A percentile compares a stretch with the other conserved stretches of the same genome.
Conservation (phyloP, 2,329 filamentous ascomycete species). For the Xylariaceae sp. region DNA sequence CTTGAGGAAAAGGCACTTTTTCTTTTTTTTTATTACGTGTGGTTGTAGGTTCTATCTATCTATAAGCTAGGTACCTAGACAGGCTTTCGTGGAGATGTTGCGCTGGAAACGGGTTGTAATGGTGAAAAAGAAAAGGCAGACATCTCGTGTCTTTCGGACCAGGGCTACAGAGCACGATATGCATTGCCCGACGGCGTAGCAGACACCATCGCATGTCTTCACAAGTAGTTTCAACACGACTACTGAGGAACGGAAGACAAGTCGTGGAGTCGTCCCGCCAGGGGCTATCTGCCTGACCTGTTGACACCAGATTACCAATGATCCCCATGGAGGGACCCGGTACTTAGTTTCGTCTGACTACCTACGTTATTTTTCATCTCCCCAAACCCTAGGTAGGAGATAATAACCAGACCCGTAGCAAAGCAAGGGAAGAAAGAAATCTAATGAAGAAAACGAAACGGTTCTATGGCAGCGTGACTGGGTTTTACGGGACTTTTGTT, state of each 20-base stretch:
- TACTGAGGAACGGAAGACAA: too few species aligned
- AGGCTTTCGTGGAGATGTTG: not conserved
- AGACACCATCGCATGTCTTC: not conserved
- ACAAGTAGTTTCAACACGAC: not conserved
- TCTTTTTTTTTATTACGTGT: not conserved
- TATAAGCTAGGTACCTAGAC: not conserved
- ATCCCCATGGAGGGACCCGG: too few species aligned
- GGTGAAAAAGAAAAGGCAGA: not conserved
- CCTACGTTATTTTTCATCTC: too few species aligned
- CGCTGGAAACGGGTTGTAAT: too few species aligned
- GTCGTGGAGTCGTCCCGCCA: not conserved
- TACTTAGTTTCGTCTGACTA: too few species aligned
- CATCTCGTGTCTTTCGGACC: not conserved
- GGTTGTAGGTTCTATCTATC: not conserved
- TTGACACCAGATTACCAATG: not conserved
- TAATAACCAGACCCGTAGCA: too few species aligned
- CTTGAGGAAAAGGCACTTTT: constrained; percentile 2
- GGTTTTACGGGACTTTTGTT: too few species aligned
- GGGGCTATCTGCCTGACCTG: not conserved
- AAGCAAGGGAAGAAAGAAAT: too few species aligned
- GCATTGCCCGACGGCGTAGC: not conserved
- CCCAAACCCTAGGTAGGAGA: too few species aligned
- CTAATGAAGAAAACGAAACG: too few species aligned
- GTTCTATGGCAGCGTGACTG: too few species aligned
- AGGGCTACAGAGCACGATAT: not conserved